Percentiles rank a stretch among this genome's conserved stretches.
Conservation (phyloP, 2,329 filamentous ascomycete species). For the Curvularia sp. region DNA sequence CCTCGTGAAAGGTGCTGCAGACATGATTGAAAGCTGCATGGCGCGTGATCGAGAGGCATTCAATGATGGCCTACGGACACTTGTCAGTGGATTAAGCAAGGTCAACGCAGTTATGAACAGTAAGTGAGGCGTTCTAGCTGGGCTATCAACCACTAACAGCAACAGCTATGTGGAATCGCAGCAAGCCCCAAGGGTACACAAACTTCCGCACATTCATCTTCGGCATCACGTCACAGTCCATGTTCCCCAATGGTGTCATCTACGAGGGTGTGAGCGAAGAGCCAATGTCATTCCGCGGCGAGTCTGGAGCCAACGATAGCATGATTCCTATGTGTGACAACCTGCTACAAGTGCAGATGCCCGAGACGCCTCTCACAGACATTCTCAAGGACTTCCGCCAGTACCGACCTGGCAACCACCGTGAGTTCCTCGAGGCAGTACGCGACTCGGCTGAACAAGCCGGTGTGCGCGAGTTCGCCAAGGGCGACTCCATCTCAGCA, state of each 20-base stretch:
- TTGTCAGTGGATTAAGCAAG: slow-evolving; percentile 69
- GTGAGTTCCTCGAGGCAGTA: slow-evolving; percentile 81
- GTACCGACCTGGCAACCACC: slow-evolving; percentile 88
- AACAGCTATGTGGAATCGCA: slow-evolving; percentile 85
- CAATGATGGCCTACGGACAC: slow-evolving; percentile 58
- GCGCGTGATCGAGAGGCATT: slow-evolving; percentile 60
- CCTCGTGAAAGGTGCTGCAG: slow-evolving; percentile 74
- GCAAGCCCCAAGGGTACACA: slow-evolving; percentile 82
- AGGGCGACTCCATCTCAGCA: slow-evolving; percentile 66
- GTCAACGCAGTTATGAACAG: slow-evolving; percentile 83
- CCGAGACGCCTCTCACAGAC: slow-evolving; percentile 83
- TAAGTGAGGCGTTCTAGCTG: slow-evolving; percentile 42
- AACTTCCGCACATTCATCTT: slow-evolving; percentile 97
- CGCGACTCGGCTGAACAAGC: slow-evolving; percentile 58
- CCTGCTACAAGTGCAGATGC: slow-evolving; percentile 85
- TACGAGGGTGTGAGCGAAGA: slow-evolving; percentile 83
- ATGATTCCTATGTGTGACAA: slow-evolving; percentile 93
- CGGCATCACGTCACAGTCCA: slow-evolving; percentile 88
- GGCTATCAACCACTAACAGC: slow-evolving; percentile 11
- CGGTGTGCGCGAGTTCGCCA: slow-evolving; percentile 66
- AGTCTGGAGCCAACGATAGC: slow-evolving; percentile 92
- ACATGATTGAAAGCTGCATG: slow-evolving; percentile 64
- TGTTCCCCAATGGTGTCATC: slow-evolving; percentile 91
- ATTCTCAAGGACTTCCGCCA: slow-evolving; percentile 88
- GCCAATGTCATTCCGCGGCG: slow-evolving; percentile 84